Base-by-base conservation (phyloP, 2,329 filamentous ascomycete genomes). In the Verticillium zaregamsianum region DNA sequence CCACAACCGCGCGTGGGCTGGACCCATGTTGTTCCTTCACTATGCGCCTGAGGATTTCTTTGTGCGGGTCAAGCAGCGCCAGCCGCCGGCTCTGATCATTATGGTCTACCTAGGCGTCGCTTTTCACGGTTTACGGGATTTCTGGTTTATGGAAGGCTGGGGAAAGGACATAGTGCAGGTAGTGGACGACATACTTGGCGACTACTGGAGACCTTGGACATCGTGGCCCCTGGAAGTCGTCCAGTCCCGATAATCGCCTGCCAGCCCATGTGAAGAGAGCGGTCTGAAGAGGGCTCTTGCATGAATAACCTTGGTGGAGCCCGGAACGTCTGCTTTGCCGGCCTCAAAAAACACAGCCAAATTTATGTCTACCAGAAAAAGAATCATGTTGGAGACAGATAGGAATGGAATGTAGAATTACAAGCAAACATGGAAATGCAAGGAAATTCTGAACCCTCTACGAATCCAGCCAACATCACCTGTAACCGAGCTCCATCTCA, bases 131-230 rank as follows among this genome's bases (percentile, higher is more conserved):
- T 8, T 66, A 1, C 35, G 63, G 15, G 17, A 57, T 3, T 58
- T 40, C 20, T 69, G 66, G 64, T 67, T 66, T 15, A 33, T 69
- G 2, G 59, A 64, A 35, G 66, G 65, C 2, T 66, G 65, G 63
- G 66, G 66, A 5, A 61, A 58, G n/a, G 65, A 64, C 15, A 67
- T 67, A 15, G 60, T 69, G 15, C 57, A 66, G 5, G 64, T 65
- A 0, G 61, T 65, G 2, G 62, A 63, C 14, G 65, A 69, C 14
- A n/a, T 67, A 7, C 56, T 68, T 5, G 67, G 66, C 7, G 35
- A 35, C 3, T 69, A 66, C 31, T 69, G 66, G 66, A 61, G 60
- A 49, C 55, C 60, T 0, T 65, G 62, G 62, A 59, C 66, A 1
- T 28, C 35, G 7, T 66, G 63, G 65, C 62, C 62, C 1, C 39